phyloP scores from a whole-genome alignment of 2,329 filamentous ascomycete species.

The Aotearoamyces nothofagi region DNA sequence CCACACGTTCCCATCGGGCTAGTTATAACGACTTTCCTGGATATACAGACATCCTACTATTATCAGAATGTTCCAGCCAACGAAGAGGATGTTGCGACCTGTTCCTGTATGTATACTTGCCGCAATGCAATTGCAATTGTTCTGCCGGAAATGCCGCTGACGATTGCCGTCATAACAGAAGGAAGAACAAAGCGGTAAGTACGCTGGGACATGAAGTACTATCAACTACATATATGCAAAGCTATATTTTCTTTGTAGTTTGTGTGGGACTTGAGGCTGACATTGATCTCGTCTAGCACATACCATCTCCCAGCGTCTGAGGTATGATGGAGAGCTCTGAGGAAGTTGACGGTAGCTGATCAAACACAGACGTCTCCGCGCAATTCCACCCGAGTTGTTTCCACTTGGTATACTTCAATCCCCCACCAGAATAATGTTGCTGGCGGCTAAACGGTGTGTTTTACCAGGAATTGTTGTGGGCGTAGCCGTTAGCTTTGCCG shows the following conservation, averaged over 20 bases:
- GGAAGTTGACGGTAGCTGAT: too few relatives aligned
- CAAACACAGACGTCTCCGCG: conserved; percentile 72
- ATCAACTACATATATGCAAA: conserved; percentile 8
- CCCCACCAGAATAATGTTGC: too few relatives aligned
- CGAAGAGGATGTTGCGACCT: conserved; percentile 51
- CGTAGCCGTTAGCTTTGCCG: conserved; percentile 67
- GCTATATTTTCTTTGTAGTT: conserved; percentile 1
- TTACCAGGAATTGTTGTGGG: conserved; percentile 59
- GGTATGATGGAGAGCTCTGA: too few relatives aligned
- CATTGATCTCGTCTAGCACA: conserved; percentile 47
- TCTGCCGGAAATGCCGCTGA: conserved; percentile 19
- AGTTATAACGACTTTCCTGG: conserved; percentile 6
- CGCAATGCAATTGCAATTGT: conserved; percentile 2
- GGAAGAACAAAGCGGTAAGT: conserved; percentile 54
- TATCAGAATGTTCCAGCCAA: conserved; percentile 53
- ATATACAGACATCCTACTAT: conserved; percentile 35
- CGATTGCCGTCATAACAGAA: conserved; percentile 28
- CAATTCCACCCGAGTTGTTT: conserved; percentile 84
- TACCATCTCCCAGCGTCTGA: conserved; percentile 92
- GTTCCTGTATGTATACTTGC: conserved; percentile 47
- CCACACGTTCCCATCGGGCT: conserved; percentile 5
- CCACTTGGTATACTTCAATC: conserved; percentile 63
- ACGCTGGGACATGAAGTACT: conserved; percentile 3
- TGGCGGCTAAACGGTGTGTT: conserved; percentile 11
- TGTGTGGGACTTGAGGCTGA: conserved; percentile 1